Base-by-base conservation (phyloP, 1,139 yeast genomes). In the Kodamaea alishanica region DNA sequence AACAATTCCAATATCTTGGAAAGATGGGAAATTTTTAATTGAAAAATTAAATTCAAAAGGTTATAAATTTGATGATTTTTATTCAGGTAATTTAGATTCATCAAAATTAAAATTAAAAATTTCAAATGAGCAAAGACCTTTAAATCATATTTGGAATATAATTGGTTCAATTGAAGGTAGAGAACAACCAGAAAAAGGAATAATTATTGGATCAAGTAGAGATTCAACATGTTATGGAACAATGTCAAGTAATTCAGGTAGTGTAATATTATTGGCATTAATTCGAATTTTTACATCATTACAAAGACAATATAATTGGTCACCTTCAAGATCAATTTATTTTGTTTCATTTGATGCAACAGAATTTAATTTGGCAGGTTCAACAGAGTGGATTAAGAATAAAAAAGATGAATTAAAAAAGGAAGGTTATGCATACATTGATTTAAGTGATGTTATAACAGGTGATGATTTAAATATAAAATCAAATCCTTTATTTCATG, bases 261-360 rank as follows among this genome's bases (percentile, higher is more conserved):
- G 94, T 1, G 79, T 84, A 0, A 70, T 84, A 2, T 57, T 92
- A 42, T 63, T 90, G 10, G 94, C 88, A 50, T 61, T 90, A 40
- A 79, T 87, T 4, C 77, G 85, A 42, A 60, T 86, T 0, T 76
- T 92, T 43, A 79, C 89, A n/a, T 68, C 78, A 20, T 64, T 90
- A 57, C 81, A 77, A 44, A 67, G 79, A 39, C 71, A 78, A 38
- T 77, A 74, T 48, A 77, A 81, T 43, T 92, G 97, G 97, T 67
- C 72, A 33, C 97, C 98, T 0, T 60, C 90, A 24, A 74, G 98
- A 52, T 73, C 92, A 1, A 79, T 92, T 6, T 82, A 83, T 52
- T 89, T 92, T 61, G 79, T 81, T 0, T 87, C 96, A 2, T 89
- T 88, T 70, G 96, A 90, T 52, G 97, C 87, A 0, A 70, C 85